Conservation (phyloP, 1,284 basidiomycete species). For the Albatrellus sp. region DNA sequence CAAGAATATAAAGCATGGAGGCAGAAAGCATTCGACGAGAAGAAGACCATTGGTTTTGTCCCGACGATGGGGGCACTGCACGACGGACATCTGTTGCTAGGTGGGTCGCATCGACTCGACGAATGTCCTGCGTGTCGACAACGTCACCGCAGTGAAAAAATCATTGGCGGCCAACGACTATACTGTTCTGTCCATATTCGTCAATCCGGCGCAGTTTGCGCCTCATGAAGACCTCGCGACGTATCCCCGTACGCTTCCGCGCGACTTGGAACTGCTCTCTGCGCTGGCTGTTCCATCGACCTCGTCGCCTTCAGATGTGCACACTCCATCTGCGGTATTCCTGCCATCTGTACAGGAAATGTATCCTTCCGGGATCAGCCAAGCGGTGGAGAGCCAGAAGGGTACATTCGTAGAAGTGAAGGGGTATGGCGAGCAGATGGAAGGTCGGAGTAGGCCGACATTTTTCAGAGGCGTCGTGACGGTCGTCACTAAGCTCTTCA, state of each 20-base stretch:
- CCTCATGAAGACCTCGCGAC: conserved; percentile 87
- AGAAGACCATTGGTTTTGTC: conserved; percentile 78
- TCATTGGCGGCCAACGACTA: conserved; percentile 74
- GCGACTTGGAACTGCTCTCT: conserved; percentile 45
- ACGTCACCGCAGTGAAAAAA: conserved; percentile 34
- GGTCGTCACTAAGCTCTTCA: conserved; percentile 91
- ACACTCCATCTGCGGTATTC: conserved; percentile 63
- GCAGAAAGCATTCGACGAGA: conserved; percentile 39
- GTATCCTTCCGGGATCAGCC: conserved; percentile 83
- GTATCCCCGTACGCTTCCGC: conserved; percentile 79
- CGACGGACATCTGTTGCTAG: conserved; percentile 83
- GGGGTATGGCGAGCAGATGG: conserved; percentile 81
- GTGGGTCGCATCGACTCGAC: conserved; percentile 30
- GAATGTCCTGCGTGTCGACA: background rate
- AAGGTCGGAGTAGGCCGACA: conserved; percentile 71
- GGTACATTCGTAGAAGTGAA: conserved; percentile 90
- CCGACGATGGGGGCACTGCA: conserved; percentile 98
- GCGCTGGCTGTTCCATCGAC: conserved; percentile 15
- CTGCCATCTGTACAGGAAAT: conserved; percentile 68
- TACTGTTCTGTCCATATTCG: conserved; percentile 92
- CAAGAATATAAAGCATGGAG: conserved; percentile 72
- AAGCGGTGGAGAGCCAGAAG: conserved; percentile 63
- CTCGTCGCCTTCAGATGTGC: conserved; percentile 13
- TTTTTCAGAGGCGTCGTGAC: conserved; percentile 97
- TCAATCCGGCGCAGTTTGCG: conserved; percentile 96